These are phyloP conservation scores for Teunomyces pallodes DNA, from an alignment of 805 yeast species.

Conservation along the genomic window DNA sequence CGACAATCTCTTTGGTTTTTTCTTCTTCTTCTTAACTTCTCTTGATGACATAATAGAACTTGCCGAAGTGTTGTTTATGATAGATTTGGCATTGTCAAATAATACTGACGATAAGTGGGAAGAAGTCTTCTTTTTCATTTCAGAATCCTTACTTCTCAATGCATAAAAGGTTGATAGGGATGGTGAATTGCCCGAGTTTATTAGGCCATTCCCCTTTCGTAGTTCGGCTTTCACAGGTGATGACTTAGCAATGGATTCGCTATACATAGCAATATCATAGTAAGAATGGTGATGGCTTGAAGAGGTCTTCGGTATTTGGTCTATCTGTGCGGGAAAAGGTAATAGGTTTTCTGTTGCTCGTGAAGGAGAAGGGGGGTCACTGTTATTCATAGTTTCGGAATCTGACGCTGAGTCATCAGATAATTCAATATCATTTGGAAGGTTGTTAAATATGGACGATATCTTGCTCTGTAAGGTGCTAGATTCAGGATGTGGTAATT, in stretches of 20 bases:
- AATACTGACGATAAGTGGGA: constrained; percentile 33
- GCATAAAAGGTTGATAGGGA: constrained; percentile 26
- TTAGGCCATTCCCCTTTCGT: constrained; percentile 7
- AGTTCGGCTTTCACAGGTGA: constrained; percentile 27
- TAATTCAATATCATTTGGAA: constrained; percentile 47
- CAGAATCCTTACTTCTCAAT: constrained; percentile 19
- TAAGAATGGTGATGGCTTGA: constrained; percentile 9
- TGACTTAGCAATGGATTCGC: constrained; percentile 25
- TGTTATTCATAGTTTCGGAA: constrained; percentile 27
- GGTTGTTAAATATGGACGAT: constrained; percentile 40
- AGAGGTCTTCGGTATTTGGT: background rate
- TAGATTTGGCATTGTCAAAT: constrained; percentile 37
- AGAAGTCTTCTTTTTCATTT: constrained; percentile 22
- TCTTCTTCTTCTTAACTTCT: constrained; percentile 21
- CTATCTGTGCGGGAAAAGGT: background rate
- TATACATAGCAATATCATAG: constrained; percentile 20
- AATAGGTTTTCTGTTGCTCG: constrained; percentile 1
- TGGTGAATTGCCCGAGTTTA: constrained; percentile 15
- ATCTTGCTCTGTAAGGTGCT: constrained; percentile 30
- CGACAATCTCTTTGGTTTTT: constrained; percentile 27
- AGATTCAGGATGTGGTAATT: background rate
- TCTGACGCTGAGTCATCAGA: constrained; percentile 47
- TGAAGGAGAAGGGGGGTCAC: background rate
- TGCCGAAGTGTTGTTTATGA: constrained; percentile 33
- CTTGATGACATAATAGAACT: constrained; percentile 21